Evolutionary conservation across 306 rosid species (phyloP).

Genomic region (Prunus mume): DNA sequence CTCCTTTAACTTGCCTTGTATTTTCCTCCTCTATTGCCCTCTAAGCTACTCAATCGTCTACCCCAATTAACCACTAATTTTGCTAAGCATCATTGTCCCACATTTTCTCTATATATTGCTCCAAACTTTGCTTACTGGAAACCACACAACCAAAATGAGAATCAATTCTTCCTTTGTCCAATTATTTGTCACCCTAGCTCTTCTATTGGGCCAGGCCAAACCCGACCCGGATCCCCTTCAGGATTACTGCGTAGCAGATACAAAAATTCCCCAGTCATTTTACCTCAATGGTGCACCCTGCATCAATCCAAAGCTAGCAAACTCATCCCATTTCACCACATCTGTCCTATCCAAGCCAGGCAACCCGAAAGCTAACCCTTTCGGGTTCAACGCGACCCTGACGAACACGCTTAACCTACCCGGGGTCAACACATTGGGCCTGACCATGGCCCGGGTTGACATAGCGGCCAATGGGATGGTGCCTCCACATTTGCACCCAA

Average conservation of each 20-base stretch:
- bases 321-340: conserved; percentile 45
- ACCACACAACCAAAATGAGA: conserved; percentile 33
- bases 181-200: conserved; percentile 22
- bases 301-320: conserved; percentile 53
- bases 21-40: conserved; percentile 47
- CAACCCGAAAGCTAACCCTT: conserved; percentile 26
- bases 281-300: conserved; percentile 62
- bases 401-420: conserved; percentile 50
- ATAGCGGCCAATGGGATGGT: conserved; percentile 26
- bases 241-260: conserved; percentile 73
- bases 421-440: conserved; percentile 77
- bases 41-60: conserved; percentile 65
- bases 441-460: conserved; percentile 53
- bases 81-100: conserved; percentile 11
- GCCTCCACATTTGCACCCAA: conserved; percentile 62
- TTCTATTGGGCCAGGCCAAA: conserved; percentile 24
- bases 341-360: conserved; percentile 49
- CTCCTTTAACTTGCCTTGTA: conserved; percentile 44
- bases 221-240: conserved; percentile 69
- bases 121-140: neutral
- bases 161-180: conserved; percentile 22
- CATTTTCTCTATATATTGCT: conserved; percentile 15
- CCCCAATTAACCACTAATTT: neutral
- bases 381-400: conserved; percentile 46
- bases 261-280: conserved; percentile 12